Base-by-base conservation (phyloP, 257 asterid genomes). In the Gardenia jasminoides region DNA sequence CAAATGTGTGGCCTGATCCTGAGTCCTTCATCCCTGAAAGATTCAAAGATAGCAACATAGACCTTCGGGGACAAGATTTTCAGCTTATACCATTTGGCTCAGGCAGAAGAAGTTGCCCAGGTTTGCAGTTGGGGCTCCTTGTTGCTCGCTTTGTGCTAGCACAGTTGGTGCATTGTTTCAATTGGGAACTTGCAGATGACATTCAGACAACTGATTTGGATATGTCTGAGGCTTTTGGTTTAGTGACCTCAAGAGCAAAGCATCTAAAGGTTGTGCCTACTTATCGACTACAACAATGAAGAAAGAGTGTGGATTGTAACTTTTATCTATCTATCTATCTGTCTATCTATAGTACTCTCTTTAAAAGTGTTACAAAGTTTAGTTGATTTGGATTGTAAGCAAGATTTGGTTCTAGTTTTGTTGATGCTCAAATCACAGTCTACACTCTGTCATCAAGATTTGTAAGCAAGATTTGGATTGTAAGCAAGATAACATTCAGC, bases 21-120 rank as follows among this genome's bases (percentile, higher is more conserved):
- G 87, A 81, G 59, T 70, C 54, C 76, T 81, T 84, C 75, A 48
- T 70, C 6, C 83, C 85, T 0, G 87, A 84, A 39, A 78, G 87
- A 48, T 84, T 81, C 31, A 15, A 26, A 7, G 75, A 22, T 7
- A 75, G 50, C 22, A 66, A 22, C 7, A 43, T 84, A 30, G 87
- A 84, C 33, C 11, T 78, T 19, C 73, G 77, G 0, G 83, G 87
- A 31, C 79, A 70, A 0, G 83, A 81, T 64, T 84, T 81, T 48
- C 75, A 79, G 26, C 76, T 81, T n/a, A 41, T 81, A 10, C 85
- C 87, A 24, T 84, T 84, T 44, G 83, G 85, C 0, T 78, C 85
- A 1, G 87, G 85, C 58, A 58, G 85, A 74, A 78, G 87, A 70
- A 81, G 82, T 22, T 79, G 87, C n/a, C 83, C 81, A 0, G 83